Percentiles rank a stretch among this genome's conserved stretches.
phyloP scores from a whole-genome alignment of 768 basidiomycete species.

The Pholiota conissans region DNA sequence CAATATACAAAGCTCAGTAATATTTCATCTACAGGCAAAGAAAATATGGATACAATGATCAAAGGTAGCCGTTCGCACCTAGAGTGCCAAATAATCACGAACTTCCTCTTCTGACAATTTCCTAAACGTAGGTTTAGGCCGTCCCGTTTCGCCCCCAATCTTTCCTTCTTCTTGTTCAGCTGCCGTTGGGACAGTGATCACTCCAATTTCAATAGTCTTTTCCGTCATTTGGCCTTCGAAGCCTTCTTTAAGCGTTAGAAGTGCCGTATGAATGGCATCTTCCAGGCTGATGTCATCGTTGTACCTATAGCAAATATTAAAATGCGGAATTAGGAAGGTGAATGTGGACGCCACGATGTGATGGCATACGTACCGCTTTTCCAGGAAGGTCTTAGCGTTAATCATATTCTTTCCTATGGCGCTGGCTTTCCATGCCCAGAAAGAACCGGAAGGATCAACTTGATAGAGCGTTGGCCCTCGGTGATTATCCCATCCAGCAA shows the following conservation, averaged over 20 bases:
- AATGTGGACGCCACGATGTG: constrained; percentile 14
- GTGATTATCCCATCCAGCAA: constrained; percentile 94
- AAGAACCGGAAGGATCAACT: constrained; percentile 98
- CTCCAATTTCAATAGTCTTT: constrained; percentile 98
- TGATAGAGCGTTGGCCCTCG: constrained; percentile 98
- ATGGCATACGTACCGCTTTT: constrained; percentile 77
- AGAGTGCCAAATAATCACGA: constrained; percentile 90
- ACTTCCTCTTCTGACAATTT: constrained; percentile 97
- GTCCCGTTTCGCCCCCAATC: constrained; percentile 64
- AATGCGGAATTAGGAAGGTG: constrained; percentile 17
- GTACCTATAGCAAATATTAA: constrained; percentile 58
- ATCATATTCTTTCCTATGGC: constrained; percentile 99
- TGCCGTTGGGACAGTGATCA: constrained; percentile 85
- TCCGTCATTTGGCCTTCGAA: constrained; percentile 99
- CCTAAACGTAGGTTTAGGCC: constrained; percentile 87
- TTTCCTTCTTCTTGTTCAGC: constrained; percentile 70
- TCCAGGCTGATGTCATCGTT: constrained; percentile 99
- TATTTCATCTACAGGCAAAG: constrained; percentile 14
- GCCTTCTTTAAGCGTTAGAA: constrained; percentile 96
- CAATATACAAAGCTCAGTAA: constrained; percentile 17
- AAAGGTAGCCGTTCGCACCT: constrained; percentile 28
- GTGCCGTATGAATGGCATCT: constrained; percentile 98
- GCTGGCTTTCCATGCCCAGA: constrained; percentile 99
- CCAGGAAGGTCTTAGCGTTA: constrained; percentile 98
- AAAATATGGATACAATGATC: constrained; percentile 23